Evolutionary conservation across 176 grass and related monocot genomes (phyloP), one percentile per base, ranked within the genome.

Genomic region (Cocos nucifera): DNA sequence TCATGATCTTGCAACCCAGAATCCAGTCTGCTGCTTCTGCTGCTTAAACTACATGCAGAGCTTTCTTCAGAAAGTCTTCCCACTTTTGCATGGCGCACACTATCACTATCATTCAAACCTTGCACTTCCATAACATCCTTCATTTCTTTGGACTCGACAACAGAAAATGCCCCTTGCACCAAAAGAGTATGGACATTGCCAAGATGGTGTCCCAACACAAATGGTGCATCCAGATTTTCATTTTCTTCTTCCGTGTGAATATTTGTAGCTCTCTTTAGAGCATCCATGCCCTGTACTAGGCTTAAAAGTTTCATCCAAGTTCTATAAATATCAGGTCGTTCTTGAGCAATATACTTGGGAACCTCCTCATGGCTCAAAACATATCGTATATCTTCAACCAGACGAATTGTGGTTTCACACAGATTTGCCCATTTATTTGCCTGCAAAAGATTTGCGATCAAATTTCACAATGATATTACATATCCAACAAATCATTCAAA

Each of bases 181-280:
- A 99, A 78, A 83, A 85, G 77, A 76, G 85, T 86, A 50, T 93
- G 78, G 55, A 92, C 75, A 64, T 76, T 71, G 19, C 88, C 85
- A 76, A 93, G 35, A 76, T 77, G 83, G 15, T 85, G 84, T 50
- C 88, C 87, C 58, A 99, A 66, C 59, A 86, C 30, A 19, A 99
- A 99, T 29, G 94, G 79, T 0, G 85, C 48, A 62, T 76, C 62
- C 69, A 93, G 79, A 63, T 89, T 82, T 29, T 99, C 88, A 63
- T 99, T 89, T 65, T 99, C 88, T 50, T 99, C 94, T 70, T 99
- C 94, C 44, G 67, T 83, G 53, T 88, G 82, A 77, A 80, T 79
- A 58, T 79, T 82, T 19, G 84, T 93, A 28, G 83, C 85, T 60
- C 85, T 74, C 62, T 99, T 99, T 56, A 89, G 88, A 66, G 85